Evolutionary conservation across 2,329 filamentous ascomycete species (phyloP), one percentile per base, ranked within the genome.

Genomic region (Lomentospora prolificans): DNA sequence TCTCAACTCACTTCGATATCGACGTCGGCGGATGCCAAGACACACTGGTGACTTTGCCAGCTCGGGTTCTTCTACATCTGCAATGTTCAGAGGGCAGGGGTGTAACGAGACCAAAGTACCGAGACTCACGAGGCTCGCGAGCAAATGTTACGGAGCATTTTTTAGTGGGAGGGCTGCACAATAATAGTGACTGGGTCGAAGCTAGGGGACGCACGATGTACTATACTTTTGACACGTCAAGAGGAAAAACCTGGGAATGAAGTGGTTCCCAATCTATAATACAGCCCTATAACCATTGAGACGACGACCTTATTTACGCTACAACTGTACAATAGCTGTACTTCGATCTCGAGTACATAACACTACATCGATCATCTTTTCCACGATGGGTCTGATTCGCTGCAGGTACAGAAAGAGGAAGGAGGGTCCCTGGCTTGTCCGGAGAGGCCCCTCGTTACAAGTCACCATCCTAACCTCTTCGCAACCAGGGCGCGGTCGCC

Each of bases 201-300:
- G 52, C 50, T 51, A 51, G 19, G 10, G 17, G 9, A 14, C 25
- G 30, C 3, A 12, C 14, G 30, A 51, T 28, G 50, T 51, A 51
- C 50, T 51, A 4, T 51, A 51, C 50, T 51, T 48, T 48, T 25
- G 22, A 51, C 36, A 46, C 52, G 28, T 44, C 36, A 31, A 14
- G 8, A 31, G 14, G n/a, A 36, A 30, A 54, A 44, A 44, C 52
- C 36, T n/a, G 52, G 52, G 33, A 54, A 54, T n/a, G 36, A 46
- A 30, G 44, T 27, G 44, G 44, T 48, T 48, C 12, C 33, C 33
- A 44, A 54, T 54, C 36, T 46, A 54, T 54, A 46, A 48, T 25
- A 54, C 52, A 54, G 52, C 52, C 52, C 52, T 54, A 54, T 54
- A 46, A n/a, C 24, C 33, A 27, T 54, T 46, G 52, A 19, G 33